A percentile compares a stretch with the other conserved stretches of the same genome.
Evolutionary conservation across 371 early-diverging fungal species (phyloP).

Genomic region (Globomyces sp.): DNA sequence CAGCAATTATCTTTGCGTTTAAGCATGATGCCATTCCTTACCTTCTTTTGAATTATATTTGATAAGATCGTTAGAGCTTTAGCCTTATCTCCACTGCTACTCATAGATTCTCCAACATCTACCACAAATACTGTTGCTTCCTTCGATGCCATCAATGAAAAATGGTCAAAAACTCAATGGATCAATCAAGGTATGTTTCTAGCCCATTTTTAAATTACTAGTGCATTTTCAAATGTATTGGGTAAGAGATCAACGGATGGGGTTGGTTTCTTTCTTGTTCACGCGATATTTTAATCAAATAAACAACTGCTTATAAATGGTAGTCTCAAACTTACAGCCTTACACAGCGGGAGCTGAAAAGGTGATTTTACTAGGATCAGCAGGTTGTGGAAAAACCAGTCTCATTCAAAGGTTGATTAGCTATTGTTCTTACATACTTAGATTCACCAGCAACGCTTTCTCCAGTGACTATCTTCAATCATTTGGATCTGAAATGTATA

Average conservation of each 20-base stretch:
- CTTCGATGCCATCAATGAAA: slow-evolving; percentile 1
- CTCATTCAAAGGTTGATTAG: slow-evolving; percentile 39
- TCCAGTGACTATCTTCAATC: slow-evolving; percentile 44
- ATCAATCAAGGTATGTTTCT: not conserved
- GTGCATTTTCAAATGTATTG: too few species aligned
- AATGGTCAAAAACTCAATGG: not conserved
- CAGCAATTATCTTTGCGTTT: not conserved
- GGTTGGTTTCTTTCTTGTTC: too few species aligned
- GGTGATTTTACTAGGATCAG: slow-evolving; percentile 48
- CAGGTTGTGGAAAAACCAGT: slow-evolving; percentile 43
- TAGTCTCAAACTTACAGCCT: not conserved
- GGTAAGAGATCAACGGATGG: too few species aligned
- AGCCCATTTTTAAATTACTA: not conserved
- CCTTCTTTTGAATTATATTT: slow-evolving; percentile 4
- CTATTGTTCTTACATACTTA: not conserved
- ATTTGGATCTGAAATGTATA: slow-evolving; percentile 48
- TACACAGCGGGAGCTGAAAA: slow-evolving; percentile 35
- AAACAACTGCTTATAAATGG: not conserved
- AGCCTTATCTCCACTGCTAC: not conserved
- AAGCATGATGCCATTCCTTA: not conserved
- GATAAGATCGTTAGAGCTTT: not conserved
- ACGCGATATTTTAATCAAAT: not conserved
- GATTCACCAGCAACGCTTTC: slow-evolving; percentile 22
- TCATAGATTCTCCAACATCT: slow-evolving; percentile 7
- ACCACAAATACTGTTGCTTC: slow-evolving; percentile 15